Evolutionary conservation across 2,329 filamentous ascomycete genomes (phyloP).

Genomic region (Aureobasidium sp.): DNA sequence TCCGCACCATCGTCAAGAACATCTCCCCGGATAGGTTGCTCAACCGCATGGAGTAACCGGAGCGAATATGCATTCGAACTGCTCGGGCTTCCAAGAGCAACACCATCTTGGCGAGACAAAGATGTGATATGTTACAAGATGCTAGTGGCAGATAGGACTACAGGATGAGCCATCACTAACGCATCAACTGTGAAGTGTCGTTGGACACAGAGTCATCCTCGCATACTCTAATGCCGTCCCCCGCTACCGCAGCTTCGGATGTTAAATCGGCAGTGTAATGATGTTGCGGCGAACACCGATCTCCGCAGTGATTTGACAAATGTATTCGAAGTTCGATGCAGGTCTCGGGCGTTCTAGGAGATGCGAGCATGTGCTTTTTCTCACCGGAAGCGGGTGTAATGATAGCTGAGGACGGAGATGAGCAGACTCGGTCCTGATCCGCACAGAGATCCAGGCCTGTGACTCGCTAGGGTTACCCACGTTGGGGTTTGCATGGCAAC

Average conservation of each 20-base stretch:
- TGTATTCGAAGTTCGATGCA: neutral
- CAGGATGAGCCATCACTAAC: neutral
- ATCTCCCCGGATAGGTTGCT: neutral
- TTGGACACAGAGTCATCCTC: neutral
- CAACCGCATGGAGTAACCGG: neutral
- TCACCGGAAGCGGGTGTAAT: neutral
- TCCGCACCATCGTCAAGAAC: neutral
- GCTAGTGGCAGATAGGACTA: neutral
- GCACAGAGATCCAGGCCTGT: neutral
- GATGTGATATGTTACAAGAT: neutral
- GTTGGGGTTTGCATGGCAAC: neutral
- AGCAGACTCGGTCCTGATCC: neutral
- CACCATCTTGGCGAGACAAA: neutral
- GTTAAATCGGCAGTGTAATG: neutral
- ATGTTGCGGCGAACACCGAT: neutral
- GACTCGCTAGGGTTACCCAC: neutral
- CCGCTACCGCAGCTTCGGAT: neutral
- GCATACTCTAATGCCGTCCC: neutral
- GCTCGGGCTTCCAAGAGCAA: neutral
- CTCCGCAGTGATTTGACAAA: neutral
- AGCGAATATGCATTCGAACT: neutral
- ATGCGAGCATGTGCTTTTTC: neutral
- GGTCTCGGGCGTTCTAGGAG: neutral
- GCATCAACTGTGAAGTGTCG: neutral
- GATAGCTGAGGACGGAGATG: neutral